phyloP scores from a whole-genome alignment of 192 early-diverging fungal species.

The Entomortierella lignicola region DNA sequence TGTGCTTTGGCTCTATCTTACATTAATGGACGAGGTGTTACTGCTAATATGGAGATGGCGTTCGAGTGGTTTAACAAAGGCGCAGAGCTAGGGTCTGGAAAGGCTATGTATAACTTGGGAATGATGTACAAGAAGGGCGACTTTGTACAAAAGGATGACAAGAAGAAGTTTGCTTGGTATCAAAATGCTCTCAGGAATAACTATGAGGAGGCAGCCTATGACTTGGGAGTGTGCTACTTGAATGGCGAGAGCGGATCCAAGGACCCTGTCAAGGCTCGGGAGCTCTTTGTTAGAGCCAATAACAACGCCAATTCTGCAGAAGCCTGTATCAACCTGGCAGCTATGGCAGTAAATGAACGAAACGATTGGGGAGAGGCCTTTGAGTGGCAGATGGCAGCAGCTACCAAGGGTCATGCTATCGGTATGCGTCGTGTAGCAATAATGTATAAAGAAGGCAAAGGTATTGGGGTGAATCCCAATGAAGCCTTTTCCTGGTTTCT shows the following conservation, averaged over 20 bases:
- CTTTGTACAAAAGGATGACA: conserved; percentile 62
- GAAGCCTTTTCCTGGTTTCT: conserved; percentile 71
- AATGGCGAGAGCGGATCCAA: conserved; percentile 80
- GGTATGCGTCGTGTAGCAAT: conserved; percentile 67
- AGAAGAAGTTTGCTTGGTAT: conserved; percentile 70
- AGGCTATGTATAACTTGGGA: conserved; percentile 79
- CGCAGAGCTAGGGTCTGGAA: conserved; percentile 68
- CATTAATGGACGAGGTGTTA: conserved; percentile 79
- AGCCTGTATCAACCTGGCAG: conserved; percentile 68
- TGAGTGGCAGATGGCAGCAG: conserved; percentile 66
- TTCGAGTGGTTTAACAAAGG: conserved; percentile 73
- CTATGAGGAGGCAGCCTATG: conserved; percentile 63
- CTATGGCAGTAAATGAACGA: conserved; percentile 60
- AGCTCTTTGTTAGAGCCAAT: conserved; percentile 60
- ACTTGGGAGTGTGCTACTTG: conserved; percentile 85
- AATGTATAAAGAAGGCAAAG: conserved; percentile 69
- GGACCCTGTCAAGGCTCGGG: conserved; percentile 56
- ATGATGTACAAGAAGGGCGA: conserved; percentile 77
- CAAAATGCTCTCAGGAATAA: conserved; percentile 67
- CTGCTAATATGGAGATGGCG: conserved; percentile 64
- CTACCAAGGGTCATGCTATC: conserved; percentile 64
- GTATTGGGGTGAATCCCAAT: conserved; percentile 57
- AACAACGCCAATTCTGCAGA: conserved; percentile 63
- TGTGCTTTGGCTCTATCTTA: conserved; percentile 84
- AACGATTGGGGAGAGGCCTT: conserved; percentile 61